Base-by-base conservation (phyloP, 257 asterid genomes). In the Verbascum thapsus region DNA sequence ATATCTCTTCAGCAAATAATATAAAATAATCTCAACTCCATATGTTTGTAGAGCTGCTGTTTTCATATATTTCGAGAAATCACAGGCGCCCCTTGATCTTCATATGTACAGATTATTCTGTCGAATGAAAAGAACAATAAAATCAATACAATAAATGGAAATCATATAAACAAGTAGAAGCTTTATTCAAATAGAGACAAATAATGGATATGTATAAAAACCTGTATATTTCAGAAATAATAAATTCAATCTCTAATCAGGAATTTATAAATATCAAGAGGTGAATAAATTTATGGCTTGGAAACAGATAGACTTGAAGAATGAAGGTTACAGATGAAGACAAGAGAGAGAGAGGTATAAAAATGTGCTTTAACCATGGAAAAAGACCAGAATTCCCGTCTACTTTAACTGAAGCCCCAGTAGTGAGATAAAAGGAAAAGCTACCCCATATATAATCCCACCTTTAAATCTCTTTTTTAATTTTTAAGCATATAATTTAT, bases 401-500 rank as follows among this genome's bases (percentile, higher is more conserved):
- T 40, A 75, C 96, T 91, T 91, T 91, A 88, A 88, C 88, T 73
- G 90, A 88, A 79, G 72, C 18, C 50, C 18, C 50, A 74, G 79
- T 66, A 68, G 76, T 32, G 76, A 74, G 80, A 26, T 2, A 84
- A 85, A 88, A 88, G 98, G 82, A 79, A 86, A 88, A 88, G 82
- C 65, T 64, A 43, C 48, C 71, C 72, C 66, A 67, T 71, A 62
- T 30, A 69, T n/a, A n/a, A n/a, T n/a, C n/a, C 53, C 55, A 58
- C 77, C 79, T 81, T 79, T 85, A 66, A 57, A 72, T 78, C 85
- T 78, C 85, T 82, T 82, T 68, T 82, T 85, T 82, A 76, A 79
- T 68, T 80, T 86, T 80, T 86, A 68, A 79, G 83, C 77, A 74
- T 71, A 67, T 26, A n/a, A n/a, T n/a, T n/a, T n/a, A n/a, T n/a